Percentiles rank a stretch among this genome's conserved stretches.
phyloP scores from a whole-genome alignment of 306 rosid species.

The Trifolium pratense region DNA sequence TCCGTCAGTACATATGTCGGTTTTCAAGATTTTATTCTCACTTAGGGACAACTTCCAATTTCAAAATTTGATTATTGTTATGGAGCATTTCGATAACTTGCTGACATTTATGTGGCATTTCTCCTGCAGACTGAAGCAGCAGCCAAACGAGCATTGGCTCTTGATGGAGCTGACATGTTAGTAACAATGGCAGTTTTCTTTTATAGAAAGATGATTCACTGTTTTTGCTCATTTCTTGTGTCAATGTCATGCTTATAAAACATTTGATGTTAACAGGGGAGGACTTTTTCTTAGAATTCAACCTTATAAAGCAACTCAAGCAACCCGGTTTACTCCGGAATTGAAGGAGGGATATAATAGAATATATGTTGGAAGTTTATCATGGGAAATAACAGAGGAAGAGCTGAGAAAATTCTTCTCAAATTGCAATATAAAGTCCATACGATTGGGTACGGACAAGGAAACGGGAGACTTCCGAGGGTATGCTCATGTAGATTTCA shows the following conservation, averaged over 20 bases:
- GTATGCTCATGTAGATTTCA: slow-evolving; percentile 81
- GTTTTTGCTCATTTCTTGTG: slow-evolving; percentile 15
- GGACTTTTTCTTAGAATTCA: slow-evolving; percentile 82
- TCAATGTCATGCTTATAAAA: slow-evolving; percentile 35
- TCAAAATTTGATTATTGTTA: not conserved
- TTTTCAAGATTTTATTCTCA: slow-evolving; percentile 19
- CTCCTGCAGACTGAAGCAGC: slow-evolving; percentile 88
- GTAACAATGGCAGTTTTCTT: slow-evolving; percentile 43
- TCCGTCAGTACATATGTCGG: slow-evolving; percentile 3
- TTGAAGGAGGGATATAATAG: slow-evolving; percentile 84
- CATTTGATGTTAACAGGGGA: slow-evolving; percentile 69
- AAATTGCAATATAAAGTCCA: slow-evolving; percentile 60
- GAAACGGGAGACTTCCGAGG: slow-evolving; percentile 86
- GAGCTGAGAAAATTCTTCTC: slow-evolving; percentile 68
- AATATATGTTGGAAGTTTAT: slow-evolving; percentile 84
- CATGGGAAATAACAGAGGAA: slow-evolving; percentile 88
- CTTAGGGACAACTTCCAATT: not conserved
- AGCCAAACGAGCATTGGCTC: slow-evolving; percentile 86
- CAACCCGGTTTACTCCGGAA: slow-evolving; percentile 73
- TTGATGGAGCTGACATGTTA: slow-evolving; percentile 95
- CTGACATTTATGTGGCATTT: slow-evolving; percentile 34
- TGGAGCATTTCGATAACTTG: slow-evolving; percentile 11
- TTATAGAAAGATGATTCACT: slow-evolving; percentile 11
- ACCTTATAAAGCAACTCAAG: slow-evolving; percentile 63
- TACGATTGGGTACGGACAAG: slow-evolving; percentile 80